A percentile compares a stretch with the other conserved stretches of the same genome.
phyloP scores from a whole-genome alignment of 179 eudicot genomes.

The Heliamphora pulchella region DNA sequence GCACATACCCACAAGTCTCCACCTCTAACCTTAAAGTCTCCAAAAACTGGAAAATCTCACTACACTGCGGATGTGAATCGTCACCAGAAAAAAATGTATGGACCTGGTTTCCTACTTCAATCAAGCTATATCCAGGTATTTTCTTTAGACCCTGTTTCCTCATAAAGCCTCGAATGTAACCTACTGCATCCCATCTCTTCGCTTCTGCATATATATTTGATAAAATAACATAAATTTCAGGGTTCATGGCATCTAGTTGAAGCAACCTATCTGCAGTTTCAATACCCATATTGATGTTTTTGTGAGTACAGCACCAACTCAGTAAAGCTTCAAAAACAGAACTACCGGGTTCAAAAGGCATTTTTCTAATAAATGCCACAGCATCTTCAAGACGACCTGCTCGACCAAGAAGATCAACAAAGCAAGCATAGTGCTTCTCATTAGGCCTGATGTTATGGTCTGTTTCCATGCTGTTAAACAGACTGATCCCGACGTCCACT shows the following conservation, averaged over 20 bases:
- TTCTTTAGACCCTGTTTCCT: slow-evolving; percentile 25
- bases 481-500: slow-evolving; percentile 30
- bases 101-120: slow-evolving; percentile 31
- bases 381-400: slow-evolving; percentile 40
- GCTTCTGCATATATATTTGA: slow-evolving; percentile 36
- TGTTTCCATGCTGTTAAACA: slow-evolving; percentile 26
- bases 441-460: slow-evolving; percentile 26
- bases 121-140: slow-evolving; percentile 32
- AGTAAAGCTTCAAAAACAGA: slow-evolving; percentile 37
- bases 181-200: slow-evolving; percentile 33
- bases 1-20: slow-evolving; percentile 22
- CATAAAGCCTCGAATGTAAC: slow-evolving; percentile 25
- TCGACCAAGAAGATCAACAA: slow-evolving; percentile 45
- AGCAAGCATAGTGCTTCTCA: slow-evolving; percentile 45
- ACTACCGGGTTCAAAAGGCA: slow-evolving; percentile 36
- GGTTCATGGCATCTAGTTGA: slow-evolving; percentile 39
- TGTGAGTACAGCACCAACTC: slow-evolving; percentile 35
- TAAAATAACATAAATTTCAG: slow-evolving; percentile 24
- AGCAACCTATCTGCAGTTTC: slow-evolving; percentile 27
- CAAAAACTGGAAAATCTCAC: slow-evolving; percentile 25
- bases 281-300: slow-evolving; percentile 35
- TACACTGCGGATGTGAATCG: slow-evolving; percentile 29
- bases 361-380: slow-evolving; percentile 29
- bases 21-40: slow-evolving; percentile 15
- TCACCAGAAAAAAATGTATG: slow-evolving; percentile 37